A percentile compares a stretch with the other conserved stretches of the same genome.
Conservation (phyloP, 805 yeast genomes). For the Nakazawaea anatomiae region DNA sequence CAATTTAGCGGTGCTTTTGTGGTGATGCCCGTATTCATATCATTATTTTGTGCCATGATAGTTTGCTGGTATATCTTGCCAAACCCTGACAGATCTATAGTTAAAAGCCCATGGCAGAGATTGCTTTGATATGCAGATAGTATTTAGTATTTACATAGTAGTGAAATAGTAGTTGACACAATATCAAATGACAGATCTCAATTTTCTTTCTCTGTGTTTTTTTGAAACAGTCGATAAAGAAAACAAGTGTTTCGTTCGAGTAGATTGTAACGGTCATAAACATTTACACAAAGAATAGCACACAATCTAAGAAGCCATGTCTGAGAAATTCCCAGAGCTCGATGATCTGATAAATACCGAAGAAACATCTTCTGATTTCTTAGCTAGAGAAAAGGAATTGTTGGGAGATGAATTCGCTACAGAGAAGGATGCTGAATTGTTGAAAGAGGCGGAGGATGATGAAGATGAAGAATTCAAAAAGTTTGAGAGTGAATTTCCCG, state of each 20-base stretch:
- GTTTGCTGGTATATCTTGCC: slow-evolving; percentile 37
- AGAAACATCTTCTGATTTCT: slow-evolving; percentile 47
- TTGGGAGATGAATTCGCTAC: slow-evolving; percentile 70
- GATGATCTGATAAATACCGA: slow-evolving; percentile 35
- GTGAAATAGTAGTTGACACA: background rate
- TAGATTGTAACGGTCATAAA: background rate
- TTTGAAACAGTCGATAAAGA: background rate
- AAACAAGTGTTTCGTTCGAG: background rate
- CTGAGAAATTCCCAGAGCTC: slow-evolving; percentile 74
- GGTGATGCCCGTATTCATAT: slow-evolving; percentile 41
- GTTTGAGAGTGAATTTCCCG: slow-evolving; percentile 62
- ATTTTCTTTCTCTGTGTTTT: background rate
- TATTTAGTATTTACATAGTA: too few species aligned
- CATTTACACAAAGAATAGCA: too few species aligned
- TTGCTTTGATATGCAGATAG: slow-evolving; percentile 6
- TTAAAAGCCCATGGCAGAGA: slow-evolving; percentile 20
- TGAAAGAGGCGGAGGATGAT: slow-evolving; percentile 31
- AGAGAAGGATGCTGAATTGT: slow-evolving; percentile 48
- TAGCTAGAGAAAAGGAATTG: slow-evolving; percentile 61
- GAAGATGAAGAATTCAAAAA: slow-evolving; percentile 46
- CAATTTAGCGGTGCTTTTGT: slow-evolving; percentile 41
- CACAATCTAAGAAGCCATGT: slow-evolving; percentile 33
- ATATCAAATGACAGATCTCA: too few species aligned
- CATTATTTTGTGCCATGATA: slow-evolving; percentile 27
- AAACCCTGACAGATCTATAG: slow-evolving; percentile 30